phyloP scores from a whole-genome alignment of 176 grass and related monocot genomes.

The Calamus simplicifolius region DNA sequence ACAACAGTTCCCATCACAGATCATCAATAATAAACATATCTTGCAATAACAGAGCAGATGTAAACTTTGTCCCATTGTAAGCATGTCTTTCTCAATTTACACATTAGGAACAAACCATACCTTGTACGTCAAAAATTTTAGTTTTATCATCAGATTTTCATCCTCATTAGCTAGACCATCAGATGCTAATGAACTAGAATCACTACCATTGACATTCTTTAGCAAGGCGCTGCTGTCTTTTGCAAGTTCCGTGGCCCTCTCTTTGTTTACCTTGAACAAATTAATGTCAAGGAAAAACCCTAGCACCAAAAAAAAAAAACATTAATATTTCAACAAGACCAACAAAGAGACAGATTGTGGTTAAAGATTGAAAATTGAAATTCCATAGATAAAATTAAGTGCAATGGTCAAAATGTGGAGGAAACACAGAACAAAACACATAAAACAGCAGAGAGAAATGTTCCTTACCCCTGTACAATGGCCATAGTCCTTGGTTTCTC shows the following conservation, averaged over 20 bases:
- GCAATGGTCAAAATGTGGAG: neutral
- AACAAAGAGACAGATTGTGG: neutral
- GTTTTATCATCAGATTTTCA: slow-evolving; percentile 92
- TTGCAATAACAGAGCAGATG: too few species aligned
- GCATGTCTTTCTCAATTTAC: too few species aligned
- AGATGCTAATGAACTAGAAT: slow-evolving; percentile 34
- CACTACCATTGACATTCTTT: slow-evolving; percentile 54
- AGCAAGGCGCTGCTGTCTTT: slow-evolving; percentile 58
- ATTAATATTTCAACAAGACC: slow-evolving; percentile 8
- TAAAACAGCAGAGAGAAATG: slow-evolving; percentile 9
- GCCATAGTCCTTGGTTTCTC: slow-evolving; percentile 90
- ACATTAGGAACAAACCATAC: slow-evolving; percentile 19
- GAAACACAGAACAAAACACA: neutral
- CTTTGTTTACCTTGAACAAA: slow-evolving; percentile 75
- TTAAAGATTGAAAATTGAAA: too few species aligned
- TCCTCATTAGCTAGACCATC: slow-evolving; percentile 77
- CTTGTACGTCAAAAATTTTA: slow-evolving; percentile 98
- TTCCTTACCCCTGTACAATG: slow-evolving; percentile 83
- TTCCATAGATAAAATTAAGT: too few species aligned
- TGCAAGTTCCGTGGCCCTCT: slow-evolving; percentile 52
- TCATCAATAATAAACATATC: neutral
- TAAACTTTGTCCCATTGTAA: too few species aligned
- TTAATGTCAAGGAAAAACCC: slow-evolving; percentile 97
- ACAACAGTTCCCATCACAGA: neutral
- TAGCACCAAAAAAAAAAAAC: slow-evolving; percentile 32